Percentiles rank a stretch among this genome's conserved stretches.
Conservation (phyloP, 2,329 filamentous ascomycete species). For the Verticillium dahliae region DNA sequence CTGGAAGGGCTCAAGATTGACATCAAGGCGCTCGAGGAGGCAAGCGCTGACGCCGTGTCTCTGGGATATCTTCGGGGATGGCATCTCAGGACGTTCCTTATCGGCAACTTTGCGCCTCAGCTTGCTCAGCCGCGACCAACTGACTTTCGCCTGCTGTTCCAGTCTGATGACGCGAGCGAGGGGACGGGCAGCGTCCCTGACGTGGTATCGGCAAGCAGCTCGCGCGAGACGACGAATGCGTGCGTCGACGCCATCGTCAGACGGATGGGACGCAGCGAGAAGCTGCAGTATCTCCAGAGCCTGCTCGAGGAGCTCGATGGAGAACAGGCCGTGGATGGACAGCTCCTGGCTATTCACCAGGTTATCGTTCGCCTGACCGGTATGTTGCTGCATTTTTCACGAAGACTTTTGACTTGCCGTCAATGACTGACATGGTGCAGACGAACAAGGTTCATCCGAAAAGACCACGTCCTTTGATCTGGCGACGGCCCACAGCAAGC, state of each 20-base stretch:
- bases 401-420: not conserved
- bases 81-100: slow-evolving; percentile 38
- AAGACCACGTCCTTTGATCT: slow-evolving; percentile 26
- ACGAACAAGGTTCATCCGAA: slow-evolving; percentile 3
- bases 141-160: slow-evolving; percentile 19
- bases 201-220: slow-evolving; percentile 4
- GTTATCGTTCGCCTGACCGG: slow-evolving; percentile 33
- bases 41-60: slow-evolving; percentile 24
- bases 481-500: slow-evolving; percentile 31
- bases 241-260: slow-evolving; percentile 23
- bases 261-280: slow-evolving; percentile 21
- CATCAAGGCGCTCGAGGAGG: slow-evolving; percentile 26
- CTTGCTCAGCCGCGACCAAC: slow-evolving; percentile 25
- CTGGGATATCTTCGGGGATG: slow-evolving; percentile 33
- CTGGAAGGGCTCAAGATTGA: slow-evolving; percentile 23
- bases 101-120: slow-evolving; percentile 24
- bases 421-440: slow-evolving; percentile 4
- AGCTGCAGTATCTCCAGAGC: slow-evolving; percentile 30
- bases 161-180: not conserved
- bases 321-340: slow-evolving; percentile 26
- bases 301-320: slow-evolving; percentile 25
- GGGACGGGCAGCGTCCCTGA: slow-evolving; percentile 1
- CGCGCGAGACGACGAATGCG: slow-evolving; percentile 18
- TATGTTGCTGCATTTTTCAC: slow-evolving; percentile 13
- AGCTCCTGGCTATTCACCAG: slow-evolving; percentile 36